These are phyloP conservation scores for Blumeriella jaapii DNA, from an alignment of 2,329 filamentous ascomycete species.

Conservation along the genomic window DNA sequence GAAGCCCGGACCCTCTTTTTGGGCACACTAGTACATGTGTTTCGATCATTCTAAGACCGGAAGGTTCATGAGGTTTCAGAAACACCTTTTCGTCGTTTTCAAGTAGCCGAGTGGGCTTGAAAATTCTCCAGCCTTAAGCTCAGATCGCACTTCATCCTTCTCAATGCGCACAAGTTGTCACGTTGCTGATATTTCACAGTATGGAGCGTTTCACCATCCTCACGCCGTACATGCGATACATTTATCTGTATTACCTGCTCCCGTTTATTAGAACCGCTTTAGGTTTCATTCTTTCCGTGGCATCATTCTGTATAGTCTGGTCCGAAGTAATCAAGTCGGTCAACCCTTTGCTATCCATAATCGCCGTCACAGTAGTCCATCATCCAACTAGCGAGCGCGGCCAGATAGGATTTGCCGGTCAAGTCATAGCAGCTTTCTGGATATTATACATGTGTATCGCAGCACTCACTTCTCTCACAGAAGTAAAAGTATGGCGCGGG, in stretches of 20 bases:
- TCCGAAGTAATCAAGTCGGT: constrained; percentile 84
- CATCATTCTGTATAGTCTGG: constrained; percentile 80
- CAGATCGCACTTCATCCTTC: too few species aligned
- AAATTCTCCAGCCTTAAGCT: too few species aligned
- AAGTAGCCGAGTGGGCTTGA: too few species aligned
- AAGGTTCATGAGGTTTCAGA: too few species aligned
- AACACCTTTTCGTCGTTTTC: too few species aligned
- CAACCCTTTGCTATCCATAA: constrained; percentile 62
- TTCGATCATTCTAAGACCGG: too few species aligned
- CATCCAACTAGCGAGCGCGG: constrained; percentile 54
- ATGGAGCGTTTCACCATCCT: constrained; percentile 48
- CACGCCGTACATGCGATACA: constrained; percentile 71
- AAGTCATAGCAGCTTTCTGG: constrained; percentile 76
- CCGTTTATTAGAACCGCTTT: constrained; percentile 54
- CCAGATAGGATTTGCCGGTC: constrained; percentile 75
- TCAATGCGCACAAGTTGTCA: too few species aligned
- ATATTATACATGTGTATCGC: constrained; percentile 93
- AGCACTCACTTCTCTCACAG: constrained; percentile 75
- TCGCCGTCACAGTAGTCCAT: constrained; percentile 46
- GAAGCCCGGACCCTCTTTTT: too few species aligned
- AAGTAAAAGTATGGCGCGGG: constrained; percentile 96
- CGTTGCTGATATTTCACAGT: too few species aligned
- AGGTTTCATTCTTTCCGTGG: constrained; percentile 58
- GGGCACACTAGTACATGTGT: too few species aligned
- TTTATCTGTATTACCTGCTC: constrained; percentile 62